phyloP scores from a whole-genome alignment of 2,329 filamentous ascomycete species.

The Diaporthe velutina region DNA sequence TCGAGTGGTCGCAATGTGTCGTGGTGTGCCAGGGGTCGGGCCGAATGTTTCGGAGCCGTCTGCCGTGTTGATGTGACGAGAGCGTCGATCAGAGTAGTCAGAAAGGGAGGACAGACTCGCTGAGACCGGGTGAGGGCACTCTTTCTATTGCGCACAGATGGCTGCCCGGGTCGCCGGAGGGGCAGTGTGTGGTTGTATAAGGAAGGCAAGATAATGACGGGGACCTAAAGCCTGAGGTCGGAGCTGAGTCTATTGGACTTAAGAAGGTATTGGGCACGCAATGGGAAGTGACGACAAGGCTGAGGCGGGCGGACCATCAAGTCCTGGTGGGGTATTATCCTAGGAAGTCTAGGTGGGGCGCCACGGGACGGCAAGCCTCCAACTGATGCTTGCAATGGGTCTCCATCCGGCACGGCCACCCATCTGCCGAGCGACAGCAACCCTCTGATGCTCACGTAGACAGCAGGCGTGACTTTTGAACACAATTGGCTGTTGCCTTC shows the following conservation, averaged over 20 bases:
- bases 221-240: not conserved
- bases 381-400: not conserved
- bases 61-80: slow-evolving; percentile 31
- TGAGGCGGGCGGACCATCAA: not conserved
- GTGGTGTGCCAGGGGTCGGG: slow-evolving; percentile 35
- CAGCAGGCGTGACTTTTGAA: not conserved
- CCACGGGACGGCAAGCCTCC: not conserved
- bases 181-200: not conserved
- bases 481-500: too few relatives aligned
- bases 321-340: slow-evolving; percentile 18
- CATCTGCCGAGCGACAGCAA: not conserved
- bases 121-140: not conserved
- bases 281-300: slow-evolving; percentile 30
- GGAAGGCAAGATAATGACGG: not conserved
- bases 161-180: slow-evolving; percentile 10
- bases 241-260: not conserved
- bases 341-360: slow-evolving; percentile 4
- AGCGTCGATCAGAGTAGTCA: not conserved
- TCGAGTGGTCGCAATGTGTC: not conserved
- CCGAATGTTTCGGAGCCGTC: slow-evolving; percentile 32
- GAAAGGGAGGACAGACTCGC: slow-evolving; percentile 6
- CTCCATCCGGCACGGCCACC: not conserved
- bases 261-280: slow-evolving; percentile 2
- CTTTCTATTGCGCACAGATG: not conserved
- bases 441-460: not conserved